phyloP scores from a whole-genome alignment of 768 basidiomycete species.

The Glaciozyma martinii region DNA sequence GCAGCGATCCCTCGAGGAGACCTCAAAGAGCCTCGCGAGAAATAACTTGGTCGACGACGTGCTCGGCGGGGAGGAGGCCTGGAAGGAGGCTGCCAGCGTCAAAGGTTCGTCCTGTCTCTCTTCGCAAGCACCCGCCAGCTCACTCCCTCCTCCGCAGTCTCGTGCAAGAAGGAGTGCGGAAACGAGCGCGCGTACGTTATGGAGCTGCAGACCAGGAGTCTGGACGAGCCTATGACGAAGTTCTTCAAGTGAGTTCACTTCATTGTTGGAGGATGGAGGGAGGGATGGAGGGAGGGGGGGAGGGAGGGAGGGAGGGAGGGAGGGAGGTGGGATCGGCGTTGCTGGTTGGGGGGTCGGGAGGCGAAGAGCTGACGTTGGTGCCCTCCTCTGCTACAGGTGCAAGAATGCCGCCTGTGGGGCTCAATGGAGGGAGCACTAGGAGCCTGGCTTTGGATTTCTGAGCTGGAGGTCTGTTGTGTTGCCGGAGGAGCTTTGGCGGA shows the following conservation, averaged over 20 bases:
- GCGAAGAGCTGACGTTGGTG: too few relatives aligned
- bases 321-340: too few relatives aligned
- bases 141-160: slow-evolving; percentile 11
- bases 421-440: too few relatives aligned
- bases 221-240: slow-evolving; percentile 35
- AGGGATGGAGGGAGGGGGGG: not conserved
- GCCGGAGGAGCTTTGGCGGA: too few relatives aligned
- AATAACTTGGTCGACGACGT: slow-evolving; percentile 95
- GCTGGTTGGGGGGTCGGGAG: too few relatives aligned
- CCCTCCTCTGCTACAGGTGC: too few relatives aligned
- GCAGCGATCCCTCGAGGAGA: slow-evolving; percentile 56
- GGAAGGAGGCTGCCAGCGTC: slow-evolving; percentile 86
- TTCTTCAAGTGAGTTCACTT: slow-evolving; percentile 31
- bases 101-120: slow-evolving; percentile 50
- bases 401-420: too few relatives aligned
- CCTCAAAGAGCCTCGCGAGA: slow-evolving; percentile 80
- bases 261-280: too few relatives aligned
- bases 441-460: too few relatives aligned
- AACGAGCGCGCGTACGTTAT: slow-evolving; percentile 80
- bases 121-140: not conserved
- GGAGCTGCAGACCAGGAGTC: slow-evolving; percentile 78
- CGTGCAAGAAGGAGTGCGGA: slow-evolving; percentile 63
- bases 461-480: too few relatives aligned
- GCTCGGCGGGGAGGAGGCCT: slow-evolving; percentile 82
- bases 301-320: not conserved